Conservation (phyloP, 768 basidiomycete species). For the Panaeolus cyanescens region DNA sequence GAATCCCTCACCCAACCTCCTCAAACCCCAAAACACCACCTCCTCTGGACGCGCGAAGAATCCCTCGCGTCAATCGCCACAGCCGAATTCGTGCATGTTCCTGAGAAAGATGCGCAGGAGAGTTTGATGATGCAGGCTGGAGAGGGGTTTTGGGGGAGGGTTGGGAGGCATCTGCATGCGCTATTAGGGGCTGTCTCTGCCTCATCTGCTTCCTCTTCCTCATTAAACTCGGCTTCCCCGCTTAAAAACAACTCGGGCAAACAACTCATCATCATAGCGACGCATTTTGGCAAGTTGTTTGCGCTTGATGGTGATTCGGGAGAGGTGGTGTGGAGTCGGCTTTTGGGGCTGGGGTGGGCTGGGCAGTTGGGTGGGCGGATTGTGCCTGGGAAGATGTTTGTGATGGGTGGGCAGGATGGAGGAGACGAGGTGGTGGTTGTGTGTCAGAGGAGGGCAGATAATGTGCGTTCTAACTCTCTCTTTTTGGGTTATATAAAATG, state of each 20-base stretch:
- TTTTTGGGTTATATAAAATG: neutral
- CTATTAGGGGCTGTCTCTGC: conserved; percentile 52
- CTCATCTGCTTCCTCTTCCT: conserved; percentile 38
- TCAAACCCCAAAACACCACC: conserved; percentile 48
- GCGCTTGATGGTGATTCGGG: conserved; percentile 78
- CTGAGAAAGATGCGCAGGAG: conserved; percentile 51
- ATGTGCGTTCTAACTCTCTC: conserved; percentile 47
- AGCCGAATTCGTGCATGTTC: conserved; percentile 78
- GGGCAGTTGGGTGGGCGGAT: conserved; percentile 54
- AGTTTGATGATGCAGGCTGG: conserved; percentile 22
- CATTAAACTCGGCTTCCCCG: no score
- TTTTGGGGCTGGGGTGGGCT: conserved; percentile 75
- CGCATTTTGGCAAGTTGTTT: conserved; percentile 72
- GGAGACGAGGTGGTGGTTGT: conserved; percentile 53
- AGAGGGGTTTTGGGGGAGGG: conserved; percentile 52
- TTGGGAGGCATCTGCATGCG: conserved; percentile 53
- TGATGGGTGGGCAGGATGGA: conserved; percentile 28
- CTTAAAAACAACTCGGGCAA: no score
- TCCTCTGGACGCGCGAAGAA: conserved; percentile 84
- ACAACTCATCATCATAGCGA: conserved; percentile 78
- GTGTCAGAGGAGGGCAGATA: conserved; percentile 59
- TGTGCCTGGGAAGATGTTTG: conserved; percentile 62
- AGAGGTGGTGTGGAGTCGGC: conserved; percentile 78
- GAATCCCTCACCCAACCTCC: no score
- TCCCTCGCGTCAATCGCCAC: conserved; percentile 62